Evolutionary conservation across 1,139 yeast species (phyloP).

Genomic region (Saccharomyces hybrid): DNA sequence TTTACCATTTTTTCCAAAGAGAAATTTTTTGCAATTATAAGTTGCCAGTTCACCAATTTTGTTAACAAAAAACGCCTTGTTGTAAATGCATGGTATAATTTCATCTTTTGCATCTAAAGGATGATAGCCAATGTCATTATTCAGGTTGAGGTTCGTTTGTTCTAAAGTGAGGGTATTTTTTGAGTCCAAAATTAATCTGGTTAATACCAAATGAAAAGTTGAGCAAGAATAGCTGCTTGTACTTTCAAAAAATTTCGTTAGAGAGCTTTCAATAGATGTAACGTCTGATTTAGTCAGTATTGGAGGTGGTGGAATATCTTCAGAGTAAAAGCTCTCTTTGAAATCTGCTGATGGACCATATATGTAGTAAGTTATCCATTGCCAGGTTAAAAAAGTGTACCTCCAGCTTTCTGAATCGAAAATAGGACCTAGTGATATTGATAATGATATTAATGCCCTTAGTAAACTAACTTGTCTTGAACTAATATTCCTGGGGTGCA

Average conservation of each 20-base stretch:
- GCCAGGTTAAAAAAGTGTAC: slow-evolving; percentile 59
- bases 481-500: slow-evolving; percentile 29
- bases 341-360: slow-evolving; percentile 51
- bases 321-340: slow-evolving; percentile 26
- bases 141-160: slow-evolving; percentile 14
- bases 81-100: slow-evolving; percentile 30
- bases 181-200: slow-evolving; percentile 42
- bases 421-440: slow-evolving; percentile 69
- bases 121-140: slow-evolving; percentile 4
- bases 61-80: slow-evolving; percentile 33
- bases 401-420: slow-evolving; percentile 58
- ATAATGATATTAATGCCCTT: slow-evolving; percentile 69
- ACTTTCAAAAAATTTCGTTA: slow-evolving; percentile 55
- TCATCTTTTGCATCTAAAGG: slow-evolving; percentile 9
- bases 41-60: slow-evolving; percentile 41
- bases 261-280: slow-evolving; percentile 45
- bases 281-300: slow-evolving; percentile 38
- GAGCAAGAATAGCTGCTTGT: slow-evolving; percentile 45
- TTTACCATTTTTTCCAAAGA: slow-evolving; percentile 29
- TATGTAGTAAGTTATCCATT: slow-evolving; percentile 61
- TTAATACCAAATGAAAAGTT: slow-evolving; percentile 43
- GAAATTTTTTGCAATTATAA: slow-evolving; percentile 44
- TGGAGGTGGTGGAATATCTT: slow-evolving; percentile 35
- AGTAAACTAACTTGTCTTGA: slow-evolving; percentile 61
- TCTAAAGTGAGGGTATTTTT: slow-evolving; percentile 22